Base-by-base conservation (phyloP, 306 rosid species). In the Cajanus cajan region DNA sequence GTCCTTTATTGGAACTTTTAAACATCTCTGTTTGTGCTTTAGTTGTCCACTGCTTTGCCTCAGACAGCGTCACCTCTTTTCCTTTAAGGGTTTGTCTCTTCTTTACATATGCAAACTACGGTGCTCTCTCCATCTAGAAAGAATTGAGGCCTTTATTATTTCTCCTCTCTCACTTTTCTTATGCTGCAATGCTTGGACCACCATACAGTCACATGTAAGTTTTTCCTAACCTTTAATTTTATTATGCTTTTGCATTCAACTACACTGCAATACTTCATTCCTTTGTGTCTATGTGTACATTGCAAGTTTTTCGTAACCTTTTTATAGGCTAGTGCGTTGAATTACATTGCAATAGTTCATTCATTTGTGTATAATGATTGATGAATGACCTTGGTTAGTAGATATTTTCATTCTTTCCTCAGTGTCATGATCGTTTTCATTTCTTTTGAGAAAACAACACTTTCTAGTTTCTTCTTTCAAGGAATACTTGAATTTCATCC, bases 71-170 rank as follows among this genome's bases (percentile, higher is more conserved):
- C 18, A 4, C 45, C 14, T 41, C 61, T 83, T 31, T 63, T 41
- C 51, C 67, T 83, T 79, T 78, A 61, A 31, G 52, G 55, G 16
- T 4, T 41, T 74, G 83, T 83, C 78, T 12, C 81, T 83, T 25
- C 21, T 58, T 70, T 21, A 70, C 24, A 64, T 44, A 43, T 61
- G 67, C 47, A 61, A 18, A 47, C 7, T 37, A 28, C 31, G 3
- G 10, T 70, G n/a, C 68, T 68, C 76, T 70, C 71, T 45, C 11
- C 12, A 21, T 34, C 72, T 50, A 65, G 5, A 47, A 45, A 54
- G 25, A 76, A 52, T 73, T 12, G 18, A 24, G 61, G n/a, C n/a
- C n/a, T n/a, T n/a, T n/a, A n/a, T n/a, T n/a, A n/a, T n/a, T n/a
- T n/a, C n/a, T n/a, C n/a, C n/a, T n/a, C 55, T 8, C 0, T 10